phyloP scores from a whole-genome alignment of 805 yeast species.

The Barnettozyma pratensis region DNA sequence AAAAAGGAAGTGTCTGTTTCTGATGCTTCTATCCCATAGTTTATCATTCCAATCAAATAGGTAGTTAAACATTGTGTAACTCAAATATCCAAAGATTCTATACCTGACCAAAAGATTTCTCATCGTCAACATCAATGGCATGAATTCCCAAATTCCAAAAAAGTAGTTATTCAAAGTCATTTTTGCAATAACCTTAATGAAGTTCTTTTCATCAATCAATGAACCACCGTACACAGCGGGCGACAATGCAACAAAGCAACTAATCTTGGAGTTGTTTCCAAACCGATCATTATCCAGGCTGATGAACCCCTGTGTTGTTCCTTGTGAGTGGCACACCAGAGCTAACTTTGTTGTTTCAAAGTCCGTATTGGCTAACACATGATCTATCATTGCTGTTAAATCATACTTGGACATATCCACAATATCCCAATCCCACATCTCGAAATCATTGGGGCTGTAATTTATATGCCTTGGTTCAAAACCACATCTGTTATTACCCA shows the following conservation, averaged over 20 bases:
- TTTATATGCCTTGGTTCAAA: slow-evolving; percentile 63
- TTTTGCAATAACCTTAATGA: slow-evolving; percentile 57
- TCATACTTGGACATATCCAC: slow-evolving; percentile 78
- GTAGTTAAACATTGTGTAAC: slow-evolving; percentile 81
- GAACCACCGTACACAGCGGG: slow-evolving; percentile 92
- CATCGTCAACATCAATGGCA: slow-evolving; percentile 66
- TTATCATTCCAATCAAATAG: slow-evolving; percentile 83
- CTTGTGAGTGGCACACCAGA: slow-evolving; percentile 85
- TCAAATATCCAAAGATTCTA: slow-evolving; percentile 53
- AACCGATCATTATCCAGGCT: slow-evolving; percentile 51
- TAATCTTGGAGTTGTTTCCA: slow-evolving; percentile 48
- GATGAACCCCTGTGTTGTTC: slow-evolving; percentile 80
- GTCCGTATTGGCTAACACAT: slow-evolving; percentile 40
- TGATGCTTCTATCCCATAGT: slow-evolving; percentile 63
- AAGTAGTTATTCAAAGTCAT: slow-evolving; percentile 43
- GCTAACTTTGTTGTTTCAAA: slow-evolving; percentile 41
- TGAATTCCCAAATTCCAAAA: slow-evolving; percentile 75
- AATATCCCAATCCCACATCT: slow-evolving; percentile 94
- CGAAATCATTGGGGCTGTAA: slow-evolving; percentile 36
- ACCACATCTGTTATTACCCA: slow-evolving; percentile 89
- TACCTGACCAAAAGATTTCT: slow-evolving; percentile 45
- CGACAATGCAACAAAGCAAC: slow-evolving; percentile 70
- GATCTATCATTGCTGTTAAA: slow-evolving; percentile 64
- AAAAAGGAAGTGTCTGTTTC: slow-evolving; percentile 75
- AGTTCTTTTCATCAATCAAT: slow-evolving; percentile 54